phyloP scores from a whole-genome alignment of 2,329 filamentous ascomycete genomes.

The Drechmeria coniospora region DNA sequence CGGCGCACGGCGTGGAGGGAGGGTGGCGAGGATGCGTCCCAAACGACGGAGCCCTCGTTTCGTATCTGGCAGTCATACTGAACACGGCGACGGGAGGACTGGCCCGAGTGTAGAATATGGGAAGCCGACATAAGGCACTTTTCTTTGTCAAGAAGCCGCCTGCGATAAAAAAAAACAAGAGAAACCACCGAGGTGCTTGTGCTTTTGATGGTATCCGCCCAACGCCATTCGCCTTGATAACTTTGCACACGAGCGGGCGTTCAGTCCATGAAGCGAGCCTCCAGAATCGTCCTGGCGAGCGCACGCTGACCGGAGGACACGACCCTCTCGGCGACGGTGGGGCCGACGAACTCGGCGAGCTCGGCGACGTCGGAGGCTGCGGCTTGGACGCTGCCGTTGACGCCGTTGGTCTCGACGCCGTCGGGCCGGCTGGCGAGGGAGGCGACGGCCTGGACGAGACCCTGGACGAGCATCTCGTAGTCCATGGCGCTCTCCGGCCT shows the following conservation, averaged over 20 bases:
- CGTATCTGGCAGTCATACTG: not conserved
- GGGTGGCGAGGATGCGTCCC: not conserved
- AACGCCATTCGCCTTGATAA: conserved; percentile 10
- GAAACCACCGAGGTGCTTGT: conserved; percentile 2
- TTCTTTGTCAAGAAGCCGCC: not conserved
- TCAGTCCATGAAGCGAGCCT: conserved; percentile 35
- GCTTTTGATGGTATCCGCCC: conserved; percentile 3
- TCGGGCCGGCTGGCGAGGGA: conserved; percentile 23
- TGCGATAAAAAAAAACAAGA: not conserved
- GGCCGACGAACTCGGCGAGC: conserved; percentile 34
- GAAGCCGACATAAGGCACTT: not conserved
- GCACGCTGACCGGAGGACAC: conserved; percentile 27
- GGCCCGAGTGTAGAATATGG: conserved; percentile 4
- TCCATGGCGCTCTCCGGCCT: conserved; percentile 34
- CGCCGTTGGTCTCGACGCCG: conserved; percentile 18
- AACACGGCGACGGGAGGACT: not conserved
- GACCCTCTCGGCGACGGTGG: conserved; percentile 35
- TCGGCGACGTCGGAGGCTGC: conserved; percentile 21
- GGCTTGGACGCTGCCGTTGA: conserved; percentile 27
- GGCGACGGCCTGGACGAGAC: conserved; percentile 36
- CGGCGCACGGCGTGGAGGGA: no score
- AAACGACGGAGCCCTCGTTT: no score
- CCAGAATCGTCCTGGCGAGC: conserved; percentile 35
- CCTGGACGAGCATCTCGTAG: conserved; percentile 39
- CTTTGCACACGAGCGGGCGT: not conserved